A percentile compares a stretch with the other conserved stretches of the same genome.
Conservation (phyloP, 768 basidiomycete genomes). For the Boletus sp. region DNA sequence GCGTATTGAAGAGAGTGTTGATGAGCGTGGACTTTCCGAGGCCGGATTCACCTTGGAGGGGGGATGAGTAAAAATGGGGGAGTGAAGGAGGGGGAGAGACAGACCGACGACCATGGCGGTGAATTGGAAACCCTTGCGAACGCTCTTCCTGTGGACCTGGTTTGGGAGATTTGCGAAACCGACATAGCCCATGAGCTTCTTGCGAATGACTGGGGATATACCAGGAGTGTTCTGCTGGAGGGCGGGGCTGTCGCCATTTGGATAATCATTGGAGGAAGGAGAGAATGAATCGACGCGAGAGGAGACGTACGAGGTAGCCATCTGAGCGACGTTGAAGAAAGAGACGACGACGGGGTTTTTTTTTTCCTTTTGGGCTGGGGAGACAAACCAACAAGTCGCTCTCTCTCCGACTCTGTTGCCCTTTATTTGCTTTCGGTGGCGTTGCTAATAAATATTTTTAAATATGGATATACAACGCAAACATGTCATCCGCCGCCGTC, state of each 20-base stretch:
- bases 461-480: slow-evolving; percentile 39
- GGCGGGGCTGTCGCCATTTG: slow-evolving; percentile 65
- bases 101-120: slow-evolving; percentile 97
- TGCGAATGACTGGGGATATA: slow-evolving; percentile 54
- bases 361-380: slow-evolving; percentile 48
- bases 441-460: slow-evolving; percentile 11
- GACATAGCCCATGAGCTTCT: slow-evolving; percentile 94
- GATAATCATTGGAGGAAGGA: slow-evolving; percentile 50
- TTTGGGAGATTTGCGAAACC: slow-evolving; percentile 98
- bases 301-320: slow-evolving; percentile 77
- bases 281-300: slow-evolving; percentile 56
- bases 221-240: slow-evolving; percentile 37
- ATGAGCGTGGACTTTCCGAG: slow-evolving; percentile 98
- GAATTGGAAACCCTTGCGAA: slow-evolving; percentile 98
- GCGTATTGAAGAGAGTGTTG: slow-evolving; percentile 98
- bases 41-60: slow-evolving; percentile 84
- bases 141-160: slow-evolving; percentile 98
- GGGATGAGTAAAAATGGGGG: slow-evolving; percentile 8
- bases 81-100: slow-evolving; percentile 35
- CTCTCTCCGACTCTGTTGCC: slow-evolving; percentile 14
- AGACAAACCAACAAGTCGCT: slow-evolving; percentile 23
- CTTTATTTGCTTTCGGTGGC: slow-evolving; percentile 37
- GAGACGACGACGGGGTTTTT: slow-evolving; percentile 38
- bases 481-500: slow-evolving; percentile 33
- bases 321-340: slow-evolving; percentile 38